Conservation (phyloP, 148 eudicot species). For the Camellia lanceoleosa region DNA sequence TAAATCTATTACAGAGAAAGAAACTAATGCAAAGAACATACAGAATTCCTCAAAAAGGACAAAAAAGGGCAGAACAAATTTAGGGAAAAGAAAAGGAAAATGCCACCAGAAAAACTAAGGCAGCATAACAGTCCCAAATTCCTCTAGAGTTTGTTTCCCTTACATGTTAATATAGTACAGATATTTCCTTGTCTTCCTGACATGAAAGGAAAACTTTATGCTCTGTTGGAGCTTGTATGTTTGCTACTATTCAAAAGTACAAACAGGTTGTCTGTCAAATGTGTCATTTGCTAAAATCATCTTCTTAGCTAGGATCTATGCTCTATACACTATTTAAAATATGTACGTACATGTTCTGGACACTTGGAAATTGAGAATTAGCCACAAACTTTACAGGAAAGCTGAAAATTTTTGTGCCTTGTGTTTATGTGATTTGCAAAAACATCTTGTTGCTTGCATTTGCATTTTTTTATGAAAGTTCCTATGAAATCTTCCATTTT, state of each 20-base stretch:
- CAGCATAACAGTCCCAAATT: no score
- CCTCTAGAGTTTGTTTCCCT: no score
- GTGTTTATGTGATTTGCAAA: not conserved
- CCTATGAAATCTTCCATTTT: not conserved
- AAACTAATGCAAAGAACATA: not conserved
- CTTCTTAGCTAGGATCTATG: not conserved
- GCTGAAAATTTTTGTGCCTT: not conserved
- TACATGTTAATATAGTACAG: not conserved
- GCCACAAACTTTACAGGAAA: not conserved
- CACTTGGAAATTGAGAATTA: not conserved
- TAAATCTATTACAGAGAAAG: not conserved
- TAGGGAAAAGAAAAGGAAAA: not conserved
- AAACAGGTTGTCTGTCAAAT: not conserved
- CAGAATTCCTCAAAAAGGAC: not conserved
- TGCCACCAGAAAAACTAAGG: not conserved
- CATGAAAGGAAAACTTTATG: not conserved
- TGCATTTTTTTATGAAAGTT: not conserved
- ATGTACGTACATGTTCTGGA: no score
- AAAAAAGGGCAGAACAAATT: not conserved
- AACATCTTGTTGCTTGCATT: not conserved
- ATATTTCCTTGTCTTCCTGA: not conserved
- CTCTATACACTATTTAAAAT: not conserved
- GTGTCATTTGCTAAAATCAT: not conserved
- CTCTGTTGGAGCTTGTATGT: slow-evolving; percentile 5
- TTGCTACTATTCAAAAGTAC: not conserved